Conservation (phyloP, 179 eudicot genomes). For the Heliamphora pulchella region DNA sequence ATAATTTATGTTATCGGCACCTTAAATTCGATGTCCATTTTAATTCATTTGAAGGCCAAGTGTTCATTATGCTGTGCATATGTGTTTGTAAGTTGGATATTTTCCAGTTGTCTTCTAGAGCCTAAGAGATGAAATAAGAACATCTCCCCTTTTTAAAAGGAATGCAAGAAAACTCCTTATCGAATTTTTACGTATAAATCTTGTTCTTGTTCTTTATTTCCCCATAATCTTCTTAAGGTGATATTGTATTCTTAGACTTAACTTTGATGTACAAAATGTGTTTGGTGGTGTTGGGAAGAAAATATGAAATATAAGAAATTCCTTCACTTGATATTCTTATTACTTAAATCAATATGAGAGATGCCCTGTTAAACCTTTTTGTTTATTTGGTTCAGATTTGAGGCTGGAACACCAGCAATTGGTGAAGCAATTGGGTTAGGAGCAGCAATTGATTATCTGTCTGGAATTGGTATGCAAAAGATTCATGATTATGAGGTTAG, state of each 20-base stretch:
- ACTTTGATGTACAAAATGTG: too few relatives aligned
- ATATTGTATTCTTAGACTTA: too few relatives aligned
- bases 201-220: too few relatives aligned
- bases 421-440: constrained; percentile 97
- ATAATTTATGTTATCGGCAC: neutral
- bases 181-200: too few relatives aligned
- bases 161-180: too few relatives aligned
- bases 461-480: constrained; percentile 89
- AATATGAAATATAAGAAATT: too few relatives aligned
- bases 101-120: neutral
- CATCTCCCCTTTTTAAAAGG: too few relatives aligned
- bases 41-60: neutral
- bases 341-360: neutral
- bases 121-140: too few relatives aligned
- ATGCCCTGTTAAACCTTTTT: constrained; percentile 9
- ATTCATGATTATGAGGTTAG: constrained; percentile 93
- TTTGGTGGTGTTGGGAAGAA: too few relatives aligned
- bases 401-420: constrained; percentile 98
- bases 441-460: constrained; percentile 90
- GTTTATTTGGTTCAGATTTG: constrained; percentile 52
- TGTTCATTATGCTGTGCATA: neutral
- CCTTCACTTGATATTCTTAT: neutral
- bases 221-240: too few relatives aligned
- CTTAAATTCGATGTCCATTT: neutral
- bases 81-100: neutral